A percentile compares a stretch with the other conserved stretches of the same genome.
Evolutionary conservation across 805 yeast species (phyloP).

Genomic region (Wickerhamomyces silvicola): DNA sequence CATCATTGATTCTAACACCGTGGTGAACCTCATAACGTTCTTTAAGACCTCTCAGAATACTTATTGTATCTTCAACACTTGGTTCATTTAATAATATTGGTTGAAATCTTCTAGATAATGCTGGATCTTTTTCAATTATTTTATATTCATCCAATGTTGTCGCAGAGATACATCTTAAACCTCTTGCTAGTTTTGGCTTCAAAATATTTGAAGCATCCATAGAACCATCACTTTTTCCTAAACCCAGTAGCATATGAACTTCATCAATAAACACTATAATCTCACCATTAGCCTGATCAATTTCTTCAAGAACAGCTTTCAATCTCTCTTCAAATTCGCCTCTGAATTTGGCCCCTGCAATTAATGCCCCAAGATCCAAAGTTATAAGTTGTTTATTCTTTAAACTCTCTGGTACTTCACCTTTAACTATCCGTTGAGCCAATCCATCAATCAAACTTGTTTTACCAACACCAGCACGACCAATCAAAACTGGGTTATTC

Average conservation of each 20-base stretch:
- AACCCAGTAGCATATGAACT: slow-evolving; percentile 79
- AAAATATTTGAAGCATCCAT: slow-evolving; percentile 92
- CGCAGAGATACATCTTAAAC: slow-evolving; percentile 93
- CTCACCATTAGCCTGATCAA: slow-evolving; percentile 69
- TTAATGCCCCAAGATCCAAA: slow-evolving; percentile 79
- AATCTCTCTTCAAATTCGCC: slow-evolving; percentile 95
- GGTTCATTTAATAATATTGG: slow-evolving; percentile 86
- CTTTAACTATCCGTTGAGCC: slow-evolving; percentile 86
- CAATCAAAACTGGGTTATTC: slow-evolving; percentile 91
- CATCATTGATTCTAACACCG: slow-evolving; percentile 90
- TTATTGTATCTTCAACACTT: slow-evolving; percentile 81
- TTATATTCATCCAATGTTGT: slow-evolving; percentile 93
- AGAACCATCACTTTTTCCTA: slow-evolving; percentile 91
- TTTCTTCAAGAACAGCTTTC: slow-evolving; percentile 74
- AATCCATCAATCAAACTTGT: slow-evolving; percentile 95
- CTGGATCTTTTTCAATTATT: slow-evolving; percentile 94
- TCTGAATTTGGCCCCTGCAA: slow-evolving; percentile 91
- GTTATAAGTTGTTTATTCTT: slow-evolving; percentile 79
- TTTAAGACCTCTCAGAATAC: slow-evolving; percentile 87
- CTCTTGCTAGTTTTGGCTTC: slow-evolving; percentile 92
- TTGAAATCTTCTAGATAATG: slow-evolving; percentile 89
- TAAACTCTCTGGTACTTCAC: slow-evolving; percentile 93
- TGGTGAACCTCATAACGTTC: slow-evolving; percentile 96
- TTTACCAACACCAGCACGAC: slow-evolving; percentile 97
- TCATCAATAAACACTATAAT: slow-evolving; percentile 87